Percentiles rank a stretch among this genome's conserved stretches.
Evolutionary conservation across 2,329 filamentous ascomycete genomes (phyloP).

Genomic region (Tolypocladium sp.): DNA sequence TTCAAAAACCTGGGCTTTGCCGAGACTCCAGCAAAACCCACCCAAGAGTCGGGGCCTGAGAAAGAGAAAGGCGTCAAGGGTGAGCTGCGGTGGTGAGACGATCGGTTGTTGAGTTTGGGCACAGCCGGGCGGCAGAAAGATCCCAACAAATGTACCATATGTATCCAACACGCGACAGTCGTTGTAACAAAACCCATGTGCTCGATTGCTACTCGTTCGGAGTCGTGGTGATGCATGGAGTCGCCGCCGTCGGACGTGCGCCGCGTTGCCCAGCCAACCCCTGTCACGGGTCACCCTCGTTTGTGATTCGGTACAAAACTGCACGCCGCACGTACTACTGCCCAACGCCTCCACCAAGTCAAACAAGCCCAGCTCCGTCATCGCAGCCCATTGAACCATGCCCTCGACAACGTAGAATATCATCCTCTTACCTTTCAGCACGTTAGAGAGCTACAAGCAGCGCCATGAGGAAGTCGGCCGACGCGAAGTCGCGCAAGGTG

Average conservation of each 20-base stretch:
- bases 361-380: background rate
- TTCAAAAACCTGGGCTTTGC: conserved; percentile 85
- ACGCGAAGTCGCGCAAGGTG: conserved; percentile 39
- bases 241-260: background rate
- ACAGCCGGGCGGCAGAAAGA: background rate
- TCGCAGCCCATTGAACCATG: background rate
- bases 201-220: background rate
- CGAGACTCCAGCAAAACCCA: conserved; percentile 7
- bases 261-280: conserved; percentile 15
- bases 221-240: background rate
- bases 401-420: background rate
- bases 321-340: conserved; percentile 1
- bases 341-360: conserved; percentile 4
- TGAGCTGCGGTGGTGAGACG: conserved; percentile 23
- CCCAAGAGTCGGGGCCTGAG: conserved; percentile 16
- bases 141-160: background rate
- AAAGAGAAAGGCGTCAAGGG: conserved; percentile 27
- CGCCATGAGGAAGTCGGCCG: conserved; percentile 21
- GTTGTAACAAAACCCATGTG: background rate
- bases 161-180: background rate
- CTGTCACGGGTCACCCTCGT: background rate
- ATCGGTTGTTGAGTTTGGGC: background rate
- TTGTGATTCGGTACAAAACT: conserved; percentile 7
- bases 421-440: background rate
- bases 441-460: background rate